Evolutionary conservation across 148 eudicot genomes (phyloP), one percentile per base, ranked within the genome.

Genomic region (Vaccinium darrowii): DNA sequence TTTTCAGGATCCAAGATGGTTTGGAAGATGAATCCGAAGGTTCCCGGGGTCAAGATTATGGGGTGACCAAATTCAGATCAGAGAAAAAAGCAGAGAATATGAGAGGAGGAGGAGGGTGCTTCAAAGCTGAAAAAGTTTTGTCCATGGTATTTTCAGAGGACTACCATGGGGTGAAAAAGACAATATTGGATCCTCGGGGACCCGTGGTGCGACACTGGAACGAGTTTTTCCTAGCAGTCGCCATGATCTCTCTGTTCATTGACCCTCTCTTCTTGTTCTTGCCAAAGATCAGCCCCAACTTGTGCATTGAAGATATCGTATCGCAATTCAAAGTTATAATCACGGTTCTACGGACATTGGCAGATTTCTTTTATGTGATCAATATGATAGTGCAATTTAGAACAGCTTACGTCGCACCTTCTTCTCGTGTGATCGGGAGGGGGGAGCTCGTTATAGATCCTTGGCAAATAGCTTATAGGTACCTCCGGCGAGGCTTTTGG

Each of bases 251-350:
- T 63, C 90, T 91, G 27, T 93, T 90, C 54, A 86, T 92, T 7
- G 95, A 93, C 69, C 94, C 94, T 86, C 89, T 93, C 14, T 93
- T 91, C 83, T 90, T 93, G 80, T 90, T 84, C 89, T 82, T 89
- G 53, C 95, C 95, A 11, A 58, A 83, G 51, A 73, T 84, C 18
- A 49, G 57, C 23, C 30, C 87, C 3, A 75, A 86, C 2, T 39
- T 87, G 16, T 93, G 92, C 77, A 81, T 89, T 7, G 84, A 88
- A 18, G 65, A 79, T 49, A 85, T 87, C 16, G 25, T 49, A 8
- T 87, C 80, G 7, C 47, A 78, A 6, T 85, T 90, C 27, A 87
- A 91, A 85, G 67, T 90, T n/a, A 39, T 86, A 15, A 89, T 93
- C 49, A 90, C 93, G 9, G 30, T 88, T 65, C 8, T 88, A 23